Evolutionary conservation across 306 rosid genomes (phyloP).

Genomic region (Vachellia collinsii): DNA sequence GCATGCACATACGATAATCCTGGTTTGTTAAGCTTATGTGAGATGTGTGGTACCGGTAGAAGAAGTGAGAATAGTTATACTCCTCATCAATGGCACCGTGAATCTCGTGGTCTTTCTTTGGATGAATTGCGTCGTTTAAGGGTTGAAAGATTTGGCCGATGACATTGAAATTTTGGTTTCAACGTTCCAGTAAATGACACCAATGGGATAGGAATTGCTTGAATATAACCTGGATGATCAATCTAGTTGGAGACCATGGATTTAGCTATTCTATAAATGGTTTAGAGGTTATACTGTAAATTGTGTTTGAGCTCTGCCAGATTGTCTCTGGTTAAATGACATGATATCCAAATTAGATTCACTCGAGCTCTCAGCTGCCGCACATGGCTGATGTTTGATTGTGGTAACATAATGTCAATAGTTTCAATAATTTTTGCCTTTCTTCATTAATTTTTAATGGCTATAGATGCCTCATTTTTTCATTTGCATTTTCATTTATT

Average conservation of each 20-base stretch:
- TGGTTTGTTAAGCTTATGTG: conserved; percentile 58
- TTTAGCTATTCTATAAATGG: not conserved
- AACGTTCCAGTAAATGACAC: conserved; percentile 1
- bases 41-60: conserved; percentile 71
- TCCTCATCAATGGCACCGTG: conserved; percentile 23
- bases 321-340: not conserved
- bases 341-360: not conserved
- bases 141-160: conserved; percentile 67
- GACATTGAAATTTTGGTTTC: not conserved
- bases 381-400: not conserved
- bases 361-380: not conserved
- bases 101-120: conserved; percentile 41
- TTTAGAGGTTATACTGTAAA: not conserved
- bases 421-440: not conserved
- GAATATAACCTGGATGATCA: not conserved
- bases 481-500: not conserved
- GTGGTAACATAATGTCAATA: not conserved
- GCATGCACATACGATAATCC: conserved; percentile 74
- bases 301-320: not conserved
- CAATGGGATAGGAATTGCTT: not conserved
- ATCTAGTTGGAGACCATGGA: not conserved
- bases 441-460: too few relatives aligned
- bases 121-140: conserved; percentile 74
- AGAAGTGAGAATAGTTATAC: conserved; percentile 40
- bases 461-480: not conserved